A percentile compares a stretch with the other conserved stretches of the same genome.
Evolutionary conservation across 2,329 filamentous ascomycete genomes (phyloP).

Genomic region (Clonostachys solani): DNA sequence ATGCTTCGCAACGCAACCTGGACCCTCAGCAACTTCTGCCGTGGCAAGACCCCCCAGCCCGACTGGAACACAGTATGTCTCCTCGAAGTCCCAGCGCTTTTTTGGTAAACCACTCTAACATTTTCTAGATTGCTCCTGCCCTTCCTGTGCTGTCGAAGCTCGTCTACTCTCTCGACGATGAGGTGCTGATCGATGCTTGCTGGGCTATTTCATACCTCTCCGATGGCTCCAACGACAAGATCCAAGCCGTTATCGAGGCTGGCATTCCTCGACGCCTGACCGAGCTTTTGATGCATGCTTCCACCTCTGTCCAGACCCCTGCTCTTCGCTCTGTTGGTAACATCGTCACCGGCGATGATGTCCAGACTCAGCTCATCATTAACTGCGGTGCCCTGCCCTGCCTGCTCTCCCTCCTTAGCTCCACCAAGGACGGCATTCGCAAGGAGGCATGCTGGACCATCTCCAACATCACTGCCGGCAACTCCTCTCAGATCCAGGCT

Average conservation of each 20-base stretch:
- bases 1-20: conserved; percentile 99
- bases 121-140: conserved; percentile 78
- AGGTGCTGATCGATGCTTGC: conserved; percentile 97
- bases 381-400: conserved; percentile 94
- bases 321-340: conserved; percentile 96
- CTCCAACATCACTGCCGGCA: conserved; percentile 97
- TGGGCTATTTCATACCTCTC: conserved; percentile 99
- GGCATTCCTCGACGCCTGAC: conserved; percentile 95
- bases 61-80: conserved; percentile 88
- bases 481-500: conserved; percentile 94
- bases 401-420: conserved; percentile 89
- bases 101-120: conserved; percentile 5
- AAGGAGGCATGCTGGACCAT: conserved; percentile 99
- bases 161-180: conserved; percentile 96
- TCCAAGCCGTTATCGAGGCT: conserved; percentile 97
- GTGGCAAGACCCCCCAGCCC: conserved; percentile 97
- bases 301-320: conserved; percentile 96
- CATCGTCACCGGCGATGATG: conserved; percentile 97
- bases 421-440: conserved; percentile 96
- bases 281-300: conserved; percentile 96
- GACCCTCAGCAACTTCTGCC: conserved; percentile 99
- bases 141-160: conserved; percentile 94
- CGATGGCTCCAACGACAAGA: conserved; percentile 98
- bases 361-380: conserved; percentile 99
- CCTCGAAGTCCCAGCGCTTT: not conserved